These are phyloP conservation scores for Curvularia sp. DNA, from an alignment of 2,329 filamentous ascomycete genomes.

Conservation along the genomic window DNA sequence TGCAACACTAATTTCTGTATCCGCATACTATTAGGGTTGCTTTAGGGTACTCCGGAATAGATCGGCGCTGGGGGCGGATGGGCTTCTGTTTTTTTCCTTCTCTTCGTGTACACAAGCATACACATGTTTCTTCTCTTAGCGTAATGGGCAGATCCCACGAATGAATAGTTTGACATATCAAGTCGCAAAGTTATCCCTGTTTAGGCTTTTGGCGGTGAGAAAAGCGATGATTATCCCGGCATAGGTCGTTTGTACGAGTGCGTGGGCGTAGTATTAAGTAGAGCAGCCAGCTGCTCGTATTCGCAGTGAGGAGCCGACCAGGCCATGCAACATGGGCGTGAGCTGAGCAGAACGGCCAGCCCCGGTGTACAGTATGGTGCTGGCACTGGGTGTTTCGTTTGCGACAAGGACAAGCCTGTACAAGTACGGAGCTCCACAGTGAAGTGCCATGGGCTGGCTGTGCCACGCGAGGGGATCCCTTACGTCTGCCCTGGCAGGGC, in stretches of 20 bases:
- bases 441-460: neutral
- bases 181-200: neutral
- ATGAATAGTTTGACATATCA: neutral
- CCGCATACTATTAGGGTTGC: conserved; percentile 3
- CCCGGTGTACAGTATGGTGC: neutral
- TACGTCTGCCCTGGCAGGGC: conserved; percentile 19
- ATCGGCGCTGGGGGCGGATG: conserved; percentile 9
- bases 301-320: conserved; percentile 13
- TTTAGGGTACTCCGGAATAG: conserved; percentile 7
- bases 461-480: neutral
- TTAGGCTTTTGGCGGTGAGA: neutral
- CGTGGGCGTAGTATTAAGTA: neutral
- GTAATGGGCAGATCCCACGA: conserved; percentile 3
- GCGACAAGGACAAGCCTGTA: too few species aligned
- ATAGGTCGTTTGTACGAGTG: neutral
- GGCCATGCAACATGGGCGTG: neutral
- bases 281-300: conserved; percentile 5
- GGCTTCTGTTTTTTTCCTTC: neutral
- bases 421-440: neutral
- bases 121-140: neutral
- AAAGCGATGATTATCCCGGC: neutral
- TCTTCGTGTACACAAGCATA: neutral
- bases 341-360: neutral
- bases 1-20: conserved; percentile 6
- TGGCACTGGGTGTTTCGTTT: neutral